Base-by-base conservation (phyloP, 176 grass and related monocot genomes). In the Carex pumila region DNA sequence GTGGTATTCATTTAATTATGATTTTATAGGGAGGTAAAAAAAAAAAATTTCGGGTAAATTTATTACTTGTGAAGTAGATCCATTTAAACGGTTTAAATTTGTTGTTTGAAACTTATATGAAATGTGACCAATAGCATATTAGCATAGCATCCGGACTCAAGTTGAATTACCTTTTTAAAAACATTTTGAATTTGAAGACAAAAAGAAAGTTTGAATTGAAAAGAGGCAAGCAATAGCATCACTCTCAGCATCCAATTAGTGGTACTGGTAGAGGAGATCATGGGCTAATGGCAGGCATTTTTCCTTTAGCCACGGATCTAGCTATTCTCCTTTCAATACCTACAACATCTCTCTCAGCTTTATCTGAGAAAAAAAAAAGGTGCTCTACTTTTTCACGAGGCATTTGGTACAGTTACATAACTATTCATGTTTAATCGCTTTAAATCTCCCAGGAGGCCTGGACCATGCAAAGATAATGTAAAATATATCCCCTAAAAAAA, bases 261-360 rank as follows among this genome's bases (percentile, higher is more conserved):
- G 47, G 32, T 78, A 56, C 14, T 34, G 47, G 32, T 7, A 39
- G 32, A 39, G 32, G 41, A 75, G n/a, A 22, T 56, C 21, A 78
- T 34, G 22, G 52, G 62, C 34, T 68, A 83, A 69, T 83, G 80
- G 80, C 80, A 68, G 80, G 80, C 80, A 83, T 55, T 83, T 68
- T 55, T 66, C 80, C 80, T 63, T 63, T 69, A 83, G 21, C 41
- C 61, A 83, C 43, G 80, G 80, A 83, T 83, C 80, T 83, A 83
- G 59, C 72, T 17, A 75, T 54, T 55, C 25, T 36, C n/a, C 9
- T 47, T 66, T 52, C 54, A 41, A 82, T 9, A 31, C 9, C 18
- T 17, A 61, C 45, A 47, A 82, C 62, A 52, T 67, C 64, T 45
- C 60, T 47, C 29, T 83, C 62, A 65, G 62, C 80, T 83, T 83